Conservation (phyloP, 1,284 basidiomycete genomes). For the Coniferiporia weirii region DNA sequence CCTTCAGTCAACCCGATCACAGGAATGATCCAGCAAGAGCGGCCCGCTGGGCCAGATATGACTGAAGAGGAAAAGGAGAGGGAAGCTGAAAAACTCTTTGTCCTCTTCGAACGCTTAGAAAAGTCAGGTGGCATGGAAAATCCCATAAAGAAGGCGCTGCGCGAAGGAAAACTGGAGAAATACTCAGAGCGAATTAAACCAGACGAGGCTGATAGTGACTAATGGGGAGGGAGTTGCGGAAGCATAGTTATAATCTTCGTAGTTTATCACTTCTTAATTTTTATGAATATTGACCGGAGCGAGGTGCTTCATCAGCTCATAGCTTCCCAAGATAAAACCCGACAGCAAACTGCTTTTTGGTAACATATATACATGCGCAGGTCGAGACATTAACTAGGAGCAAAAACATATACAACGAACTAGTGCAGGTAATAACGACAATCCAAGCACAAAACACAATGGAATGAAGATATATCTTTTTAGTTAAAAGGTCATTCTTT, state of each 20-base stretch:
- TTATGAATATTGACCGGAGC: too few relatives aligned
- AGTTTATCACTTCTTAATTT: too few relatives aligned
- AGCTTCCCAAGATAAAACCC: neutral
- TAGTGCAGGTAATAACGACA: neutral
- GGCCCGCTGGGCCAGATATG: conserved; percentile 50
- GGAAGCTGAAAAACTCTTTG: conserved; percentile 87
- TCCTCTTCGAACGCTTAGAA: conserved; percentile 84
- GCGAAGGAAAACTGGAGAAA: conserved; percentile 41
- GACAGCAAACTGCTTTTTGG: conserved; percentile 4
- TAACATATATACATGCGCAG: neutral
- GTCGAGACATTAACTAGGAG: neutral
- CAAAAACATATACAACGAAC: neutral
- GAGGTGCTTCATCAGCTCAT: neutral
- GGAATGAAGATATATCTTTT: neutral
- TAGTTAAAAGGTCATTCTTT: conserved; percentile 68
- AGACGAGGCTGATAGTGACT: conserved; percentile 1
- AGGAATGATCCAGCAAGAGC: conserved; percentile 46
- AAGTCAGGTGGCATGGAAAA: conserved; percentile 69
- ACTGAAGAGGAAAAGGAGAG: conserved; percentile 87
- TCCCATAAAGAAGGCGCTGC: conserved; percentile 67
- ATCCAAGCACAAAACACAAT: neutral
- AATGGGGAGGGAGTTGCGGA: too few relatives aligned
- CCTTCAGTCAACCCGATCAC: conserved; percentile 78
- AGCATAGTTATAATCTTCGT: too few relatives aligned
- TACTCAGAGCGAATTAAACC: conserved; percentile 1